Evolutionary conservation across 2,329 filamentous ascomycete species (phyloP).

Genomic region (Sporothrix luriei): DNA sequence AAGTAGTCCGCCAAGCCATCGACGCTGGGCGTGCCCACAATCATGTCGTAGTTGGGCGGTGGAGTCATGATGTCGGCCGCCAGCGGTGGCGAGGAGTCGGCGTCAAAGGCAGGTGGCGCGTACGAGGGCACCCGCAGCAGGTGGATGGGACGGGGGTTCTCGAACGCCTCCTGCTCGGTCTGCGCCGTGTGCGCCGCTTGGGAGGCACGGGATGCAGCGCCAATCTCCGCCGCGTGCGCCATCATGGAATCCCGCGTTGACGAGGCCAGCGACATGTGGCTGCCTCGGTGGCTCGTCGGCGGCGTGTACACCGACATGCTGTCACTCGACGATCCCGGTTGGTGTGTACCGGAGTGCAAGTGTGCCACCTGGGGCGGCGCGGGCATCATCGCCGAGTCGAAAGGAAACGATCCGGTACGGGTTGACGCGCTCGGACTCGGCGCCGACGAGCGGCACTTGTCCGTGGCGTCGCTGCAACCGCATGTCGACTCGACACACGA

Average conservation of each 20-base stretch:
- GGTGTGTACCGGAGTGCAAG: constrained; percentile 41
- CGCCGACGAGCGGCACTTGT: background rate
- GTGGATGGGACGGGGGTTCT: constrained; percentile 73
- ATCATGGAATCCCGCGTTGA: constrained; percentile 19
- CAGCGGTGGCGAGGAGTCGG: constrained; percentile 69
- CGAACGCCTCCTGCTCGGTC: constrained; percentile 36
- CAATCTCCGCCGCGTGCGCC: background rate
- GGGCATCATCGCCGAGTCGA: constrained; percentile 42
- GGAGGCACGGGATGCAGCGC: background rate
- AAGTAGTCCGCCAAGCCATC: constrained; percentile 85
- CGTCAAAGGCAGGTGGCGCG: constrained; percentile 84
- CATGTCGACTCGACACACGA: constrained; percentile 66
- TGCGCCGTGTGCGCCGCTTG: constrained; percentile 22
- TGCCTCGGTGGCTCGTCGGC: constrained; percentile 24
- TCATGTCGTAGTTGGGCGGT: constrained; percentile 79
- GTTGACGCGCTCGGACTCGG: background rate
- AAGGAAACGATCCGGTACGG: background rate
- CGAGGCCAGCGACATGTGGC: background rate
- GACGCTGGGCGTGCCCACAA: constrained; percentile 69
- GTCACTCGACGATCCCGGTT: constrained; percentile 23
- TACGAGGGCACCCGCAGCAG: constrained; percentile 81
- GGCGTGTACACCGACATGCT: constrained; percentile 23
- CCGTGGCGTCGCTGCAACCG: constrained; percentile 55
- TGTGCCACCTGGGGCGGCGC: constrained; percentile 61
- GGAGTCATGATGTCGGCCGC: constrained; percentile 63